These are phyloP conservation scores for Rubus idaeus DNA, from an alignment of 306 rosid genomes.

Conservation along the genomic window DNA sequence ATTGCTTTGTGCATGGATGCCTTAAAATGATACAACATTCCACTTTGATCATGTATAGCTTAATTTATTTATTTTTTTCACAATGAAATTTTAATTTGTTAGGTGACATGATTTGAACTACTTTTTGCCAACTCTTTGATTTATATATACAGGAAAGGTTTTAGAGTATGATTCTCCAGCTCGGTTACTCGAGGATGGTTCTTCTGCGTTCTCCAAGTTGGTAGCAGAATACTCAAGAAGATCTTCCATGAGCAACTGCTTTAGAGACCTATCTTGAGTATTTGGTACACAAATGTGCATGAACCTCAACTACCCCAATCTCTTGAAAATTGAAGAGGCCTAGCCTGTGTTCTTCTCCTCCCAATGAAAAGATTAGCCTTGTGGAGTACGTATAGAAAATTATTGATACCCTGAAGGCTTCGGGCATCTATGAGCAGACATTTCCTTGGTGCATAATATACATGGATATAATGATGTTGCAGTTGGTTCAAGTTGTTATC, in stretches of 20 bases:
- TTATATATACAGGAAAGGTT: conserved; percentile 52
- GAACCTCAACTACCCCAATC: background rate
- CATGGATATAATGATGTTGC: conserved; percentile 76
- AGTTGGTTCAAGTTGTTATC: conserved; percentile 62
- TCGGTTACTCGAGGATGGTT: conserved; percentile 52
- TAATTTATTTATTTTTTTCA: no score
- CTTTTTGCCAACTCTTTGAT: conserved; percentile 14
- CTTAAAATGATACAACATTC: background rate
- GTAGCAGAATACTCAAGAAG: conserved; percentile 71
- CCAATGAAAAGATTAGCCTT: conserved; percentile 63
- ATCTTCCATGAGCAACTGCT: conserved; percentile 39
- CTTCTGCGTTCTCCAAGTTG: conserved; percentile 81
- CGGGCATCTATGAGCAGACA: conserved; percentile 52
- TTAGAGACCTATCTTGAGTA: conserved; percentile 10
- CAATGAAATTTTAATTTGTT: background rate
- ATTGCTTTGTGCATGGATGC: no score
- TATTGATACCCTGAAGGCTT: conserved; percentile 67
- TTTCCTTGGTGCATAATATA: conserved; percentile 63
- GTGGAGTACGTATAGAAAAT: conserved; percentile 68
- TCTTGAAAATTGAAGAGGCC: background rate
- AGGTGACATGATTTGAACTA: background rate
- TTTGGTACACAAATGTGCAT: background rate
- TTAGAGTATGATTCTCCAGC: conserved; percentile 66
- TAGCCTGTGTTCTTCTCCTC: conserved; percentile 39
- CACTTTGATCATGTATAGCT: background rate